These are phyloP conservation scores for Psidium guajava DNA, from an alignment of 345 rosid species.

Conservation along the genomic window DNA sequence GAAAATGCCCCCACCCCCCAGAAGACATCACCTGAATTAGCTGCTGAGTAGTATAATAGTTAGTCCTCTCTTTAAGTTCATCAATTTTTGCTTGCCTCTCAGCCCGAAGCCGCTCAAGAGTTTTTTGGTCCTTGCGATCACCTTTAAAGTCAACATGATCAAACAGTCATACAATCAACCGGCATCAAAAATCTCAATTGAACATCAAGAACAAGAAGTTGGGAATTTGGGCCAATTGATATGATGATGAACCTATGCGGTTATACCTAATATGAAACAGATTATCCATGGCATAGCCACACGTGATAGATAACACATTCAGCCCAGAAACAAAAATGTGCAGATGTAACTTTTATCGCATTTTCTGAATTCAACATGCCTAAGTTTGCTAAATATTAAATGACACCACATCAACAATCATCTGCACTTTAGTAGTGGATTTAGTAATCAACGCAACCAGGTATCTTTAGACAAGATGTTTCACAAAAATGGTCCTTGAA, in stretches of 20 bases:
- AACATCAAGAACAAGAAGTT: neutral
- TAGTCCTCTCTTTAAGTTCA: constrained; percentile 91
- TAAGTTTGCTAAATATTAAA: neutral
- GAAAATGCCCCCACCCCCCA: neutral
- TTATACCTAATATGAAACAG: neutral
- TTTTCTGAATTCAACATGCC: neutral
- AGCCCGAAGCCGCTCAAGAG: constrained; percentile 69
- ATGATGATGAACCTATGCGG: neutral
- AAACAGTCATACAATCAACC: neutral
- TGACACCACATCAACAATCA: neutral
- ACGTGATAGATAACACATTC: neutral
- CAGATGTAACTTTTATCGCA: neutral
- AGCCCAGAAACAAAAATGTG: neutral
- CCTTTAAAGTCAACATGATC: constrained; percentile 24
- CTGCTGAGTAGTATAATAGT: constrained; percentile 83
- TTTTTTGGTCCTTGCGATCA: constrained; percentile 76
- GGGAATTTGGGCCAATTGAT: neutral
- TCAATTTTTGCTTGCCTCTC: constrained; percentile 88
- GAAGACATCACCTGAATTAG: constrained; percentile 67
- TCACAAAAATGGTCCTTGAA: neutral
- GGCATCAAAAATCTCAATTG: neutral
- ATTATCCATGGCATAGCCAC: neutral
- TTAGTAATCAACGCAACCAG: neutral
- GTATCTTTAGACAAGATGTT: neutral
- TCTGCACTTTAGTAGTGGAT: neutral